A percentile compares a stretch with the other conserved stretches of the same genome.
These are phyloP conservation scores for Nakazawaea anatomiae DNA, from an alignment of 805 yeast species.

Conservation along the genomic window DNA sequence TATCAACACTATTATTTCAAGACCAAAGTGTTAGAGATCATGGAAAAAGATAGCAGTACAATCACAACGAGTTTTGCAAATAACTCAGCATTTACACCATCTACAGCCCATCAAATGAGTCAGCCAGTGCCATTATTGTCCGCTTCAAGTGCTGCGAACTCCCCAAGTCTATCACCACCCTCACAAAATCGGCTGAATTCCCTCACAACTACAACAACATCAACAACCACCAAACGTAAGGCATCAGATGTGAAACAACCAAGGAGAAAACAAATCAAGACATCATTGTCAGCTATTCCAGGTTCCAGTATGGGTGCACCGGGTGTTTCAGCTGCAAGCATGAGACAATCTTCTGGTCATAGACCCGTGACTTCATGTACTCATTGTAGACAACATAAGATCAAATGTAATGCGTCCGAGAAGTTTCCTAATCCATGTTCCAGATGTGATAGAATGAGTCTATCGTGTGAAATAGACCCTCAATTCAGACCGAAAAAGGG, in stretches of 20 bases:
- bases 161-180: not conserved
- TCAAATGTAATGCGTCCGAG: constrained; percentile 86
- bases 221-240: not conserved
- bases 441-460: constrained; percentile 73
- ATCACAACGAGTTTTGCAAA: not conserved
- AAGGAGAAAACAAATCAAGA: constrained; percentile 1
- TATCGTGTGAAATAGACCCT: constrained; percentile 86
- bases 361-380: constrained; percentile 92
- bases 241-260: not conserved
- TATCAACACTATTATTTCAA: not conserved
- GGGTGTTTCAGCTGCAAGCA: too few relatives aligned
- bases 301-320: not conserved
- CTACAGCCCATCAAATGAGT: not conserved
- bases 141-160: not conserved
- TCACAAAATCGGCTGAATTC: not conserved
- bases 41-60: not conserved
- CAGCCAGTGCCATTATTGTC: not conserved
- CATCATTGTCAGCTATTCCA: not conserved
- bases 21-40: not conserved
- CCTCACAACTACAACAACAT: not conserved
- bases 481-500: constrained; percentile 89
- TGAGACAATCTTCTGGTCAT: constrained; percentile 43
- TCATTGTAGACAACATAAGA: constrained; percentile 91
- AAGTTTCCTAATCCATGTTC: constrained; percentile 78
- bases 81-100: not conserved